Evolutionary conservation across 805 yeast genomes (phyloP).

Genomic region (Schizosaccharomyces cryophilus): DNA sequence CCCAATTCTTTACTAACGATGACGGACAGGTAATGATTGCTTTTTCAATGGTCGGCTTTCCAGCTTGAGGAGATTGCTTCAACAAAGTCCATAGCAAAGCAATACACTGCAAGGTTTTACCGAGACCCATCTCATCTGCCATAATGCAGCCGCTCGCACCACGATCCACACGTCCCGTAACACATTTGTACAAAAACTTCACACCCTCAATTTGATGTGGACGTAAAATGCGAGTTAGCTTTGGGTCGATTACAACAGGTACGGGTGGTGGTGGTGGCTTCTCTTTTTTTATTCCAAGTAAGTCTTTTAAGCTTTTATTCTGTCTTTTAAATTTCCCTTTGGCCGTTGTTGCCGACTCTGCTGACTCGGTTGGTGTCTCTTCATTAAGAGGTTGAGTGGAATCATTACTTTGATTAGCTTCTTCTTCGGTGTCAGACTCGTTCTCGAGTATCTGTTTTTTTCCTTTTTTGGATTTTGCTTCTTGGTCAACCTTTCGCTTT

Average conservation of each 20-base stretch:
- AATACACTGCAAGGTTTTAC: slow-evolving; percentile 74
- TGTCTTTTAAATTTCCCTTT: slow-evolving; percentile 12
- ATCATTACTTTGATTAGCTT: not conserved
- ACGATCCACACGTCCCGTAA: slow-evolving; percentile 30
- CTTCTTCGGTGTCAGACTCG: not conserved
- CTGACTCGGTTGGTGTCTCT: slow-evolving; percentile 5
- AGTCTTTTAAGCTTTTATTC: slow-evolving; percentile 51
- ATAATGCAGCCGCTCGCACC: slow-evolving; percentile 85
- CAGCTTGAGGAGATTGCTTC: slow-evolving; percentile 64
- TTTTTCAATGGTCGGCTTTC: slow-evolving; percentile 54
- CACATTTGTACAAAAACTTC: slow-evolving; percentile 68
- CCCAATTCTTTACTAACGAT: slow-evolving; percentile 85
- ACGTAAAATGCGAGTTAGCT: slow-evolving; percentile 53
- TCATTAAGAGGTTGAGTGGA: not conserved
- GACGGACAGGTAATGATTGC: slow-evolving; percentile 90
- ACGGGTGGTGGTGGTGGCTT: slow-evolving; percentile 43
- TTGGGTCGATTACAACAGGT: slow-evolving; percentile 89
- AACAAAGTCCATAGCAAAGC: slow-evolving; percentile 79
- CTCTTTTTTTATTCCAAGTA: slow-evolving; percentile 42
- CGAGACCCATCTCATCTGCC: slow-evolving; percentile 96
- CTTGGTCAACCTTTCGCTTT: not conserved
- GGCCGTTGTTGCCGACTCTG: slow-evolving; percentile 12
- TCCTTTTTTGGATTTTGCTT: not conserved
- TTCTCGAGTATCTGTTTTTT: not conserved
- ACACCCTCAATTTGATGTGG: slow-evolving; percentile 97